Percentiles rank a stretch among this genome's conserved stretches.
These are phyloP conservation scores for Grigorovia yakushimaensis DNA, from an alignment of 805 yeast species.

Conservation along the genomic window DNA sequence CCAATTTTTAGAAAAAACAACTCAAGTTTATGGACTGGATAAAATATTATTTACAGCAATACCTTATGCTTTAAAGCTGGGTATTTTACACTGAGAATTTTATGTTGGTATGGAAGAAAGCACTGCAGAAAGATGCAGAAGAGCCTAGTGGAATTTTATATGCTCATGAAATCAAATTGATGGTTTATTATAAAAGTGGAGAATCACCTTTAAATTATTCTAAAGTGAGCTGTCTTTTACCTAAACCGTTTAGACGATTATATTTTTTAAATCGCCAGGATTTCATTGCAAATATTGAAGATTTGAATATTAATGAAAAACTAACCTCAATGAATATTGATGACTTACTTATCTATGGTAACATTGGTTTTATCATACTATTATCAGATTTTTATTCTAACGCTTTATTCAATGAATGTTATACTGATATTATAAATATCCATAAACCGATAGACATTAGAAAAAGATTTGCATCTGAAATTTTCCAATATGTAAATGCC, in stretches of 20 bases:
- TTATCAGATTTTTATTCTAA: slow-evolving; percentile 14
- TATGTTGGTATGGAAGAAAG: slow-evolving; percentile 24
- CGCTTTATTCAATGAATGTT: slow-evolving; percentile 18
- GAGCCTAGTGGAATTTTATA: slow-evolving; percentile 25
- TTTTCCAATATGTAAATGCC: slow-evolving; percentile 14
- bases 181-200: slow-evolving; percentile 10
- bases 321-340: slow-evolving; percentile 10
- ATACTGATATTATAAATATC: slow-evolving; percentile 19
- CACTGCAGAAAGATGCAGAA: slow-evolving; percentile 21
- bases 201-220: slow-evolving; percentile 15
- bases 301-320: neutral
- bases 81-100: slow-evolving; percentile 26
- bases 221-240: slow-evolving; percentile 19
- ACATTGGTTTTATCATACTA: slow-evolving; percentile 11
- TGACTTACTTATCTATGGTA: slow-evolving; percentile 13
- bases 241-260: slow-evolving; percentile 16
- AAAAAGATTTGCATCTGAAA: too few species aligned
- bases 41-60: slow-evolving; percentile 18
- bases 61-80: slow-evolving; percentile 17
- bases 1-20: slow-evolving; percentile 20
- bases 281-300: slow-evolving; percentile 7
- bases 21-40: slow-evolving; percentile 18
- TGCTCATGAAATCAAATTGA: slow-evolving; percentile 17
- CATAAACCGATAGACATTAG: slow-evolving; percentile 16
- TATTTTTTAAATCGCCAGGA: slow-evolving; percentile 17